These are phyloP conservation scores for Protomyces inundatus DNA, from an alignment of 1,139 yeast genomes.

Conservation along the genomic window DNA sequence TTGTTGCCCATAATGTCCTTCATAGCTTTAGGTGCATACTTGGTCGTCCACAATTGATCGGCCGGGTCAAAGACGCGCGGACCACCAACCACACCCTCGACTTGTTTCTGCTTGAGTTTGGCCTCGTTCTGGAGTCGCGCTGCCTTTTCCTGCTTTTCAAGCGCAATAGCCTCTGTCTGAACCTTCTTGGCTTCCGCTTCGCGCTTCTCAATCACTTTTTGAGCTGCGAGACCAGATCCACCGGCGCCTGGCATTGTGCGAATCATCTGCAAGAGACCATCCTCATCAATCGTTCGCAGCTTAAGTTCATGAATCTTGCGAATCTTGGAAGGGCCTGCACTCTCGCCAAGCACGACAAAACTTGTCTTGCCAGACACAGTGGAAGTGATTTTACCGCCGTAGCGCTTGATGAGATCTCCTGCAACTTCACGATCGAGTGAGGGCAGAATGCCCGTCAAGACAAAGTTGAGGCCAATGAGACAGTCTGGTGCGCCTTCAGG, in stretches of 20 bases:
- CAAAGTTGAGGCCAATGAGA: slow-evolving; percentile 68
- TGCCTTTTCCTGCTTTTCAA: slow-evolving; percentile 35
- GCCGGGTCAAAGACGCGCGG: slow-evolving; percentile 33
- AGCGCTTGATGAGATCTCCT: slow-evolving; percentile 68
- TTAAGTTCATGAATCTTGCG: slow-evolving; percentile 66
- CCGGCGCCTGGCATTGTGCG: slow-evolving; percentile 86
- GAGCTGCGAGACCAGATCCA: slow-evolving; percentile 74
- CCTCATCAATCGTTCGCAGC: slow-evolving; percentile 79
- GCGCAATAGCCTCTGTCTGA: slow-evolving; percentile 42
- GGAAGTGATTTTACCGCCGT: slow-evolving; percentile 92
- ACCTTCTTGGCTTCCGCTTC: slow-evolving; percentile 50
- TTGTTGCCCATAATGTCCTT: slow-evolving; percentile 89
- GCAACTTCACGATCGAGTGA: slow-evolving; percentile 70
- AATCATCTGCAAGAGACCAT: slow-evolving; percentile 72
- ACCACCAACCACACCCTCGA: slow-evolving; percentile 39
- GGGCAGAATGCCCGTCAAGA: slow-evolving; percentile 87
- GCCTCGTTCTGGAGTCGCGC: slow-evolving; percentile 9
- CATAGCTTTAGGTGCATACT: slow-evolving; percentile 75
- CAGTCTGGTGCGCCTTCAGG: slow-evolving; percentile 34
- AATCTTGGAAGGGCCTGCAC: slow-evolving; percentile 95
- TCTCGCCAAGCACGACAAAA: slow-evolving; percentile 85
- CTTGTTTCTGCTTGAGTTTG: slow-evolving; percentile 33
- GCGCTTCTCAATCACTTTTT: slow-evolving; percentile 62
- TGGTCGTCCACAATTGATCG: slow-evolving; percentile 71
- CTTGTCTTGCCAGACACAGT: slow-evolving; percentile 82